Evolutionary conservation across 2,329 filamentous ascomycete species (phyloP).

Genomic region (Capronia americana): DNA sequence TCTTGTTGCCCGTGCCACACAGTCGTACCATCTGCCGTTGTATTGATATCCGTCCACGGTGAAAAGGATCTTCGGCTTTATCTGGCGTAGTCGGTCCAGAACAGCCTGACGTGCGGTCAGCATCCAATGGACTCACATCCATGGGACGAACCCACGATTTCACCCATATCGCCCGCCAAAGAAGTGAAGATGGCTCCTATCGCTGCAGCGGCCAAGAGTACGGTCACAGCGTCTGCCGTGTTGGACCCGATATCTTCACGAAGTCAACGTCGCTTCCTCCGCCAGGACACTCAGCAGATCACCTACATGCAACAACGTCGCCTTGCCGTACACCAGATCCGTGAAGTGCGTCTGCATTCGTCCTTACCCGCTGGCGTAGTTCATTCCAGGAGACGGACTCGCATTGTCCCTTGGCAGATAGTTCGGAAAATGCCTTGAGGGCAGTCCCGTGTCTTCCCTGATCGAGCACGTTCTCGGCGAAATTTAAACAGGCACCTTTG

Average conservation of each 20-base stretch:
- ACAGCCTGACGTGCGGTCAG: conserved; percentile 6
- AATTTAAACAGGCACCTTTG: conserved; percentile 45
- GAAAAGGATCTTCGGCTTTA: conserved; percentile 12
- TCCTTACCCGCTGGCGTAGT: conserved; percentile 46
- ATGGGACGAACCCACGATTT: background rate
- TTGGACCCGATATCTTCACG: conserved; percentile 15
- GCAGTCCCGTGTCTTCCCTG: background rate
- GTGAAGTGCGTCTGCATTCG: conserved; percentile 47
- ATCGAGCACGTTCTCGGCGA: conserved; percentile 40
- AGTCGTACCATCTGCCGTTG: conserved; percentile 4
- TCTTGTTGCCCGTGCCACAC: background rate
- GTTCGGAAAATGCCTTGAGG: conserved; percentile 42
- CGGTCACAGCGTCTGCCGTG: background rate
- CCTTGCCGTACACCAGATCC: conserved; percentile 46
- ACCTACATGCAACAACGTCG: conserved; percentile 43
- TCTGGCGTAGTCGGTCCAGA: conserved; percentile 3
- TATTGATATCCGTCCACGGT: conserved; percentile 12
- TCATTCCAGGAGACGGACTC: conserved; percentile 47
- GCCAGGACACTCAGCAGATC: background rate
- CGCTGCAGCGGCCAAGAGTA: conserved; percentile 16
- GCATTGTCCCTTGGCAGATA: conserved; percentile 35
- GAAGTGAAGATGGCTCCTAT: conserved; percentile 19
- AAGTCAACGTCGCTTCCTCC: background rate
- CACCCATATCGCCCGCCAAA: conserved; percentile 23
- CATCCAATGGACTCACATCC: background rate